phyloP scores from a whole-genome alignment of 352 stramenopile species.

The Pythium angustatum region DNA sequence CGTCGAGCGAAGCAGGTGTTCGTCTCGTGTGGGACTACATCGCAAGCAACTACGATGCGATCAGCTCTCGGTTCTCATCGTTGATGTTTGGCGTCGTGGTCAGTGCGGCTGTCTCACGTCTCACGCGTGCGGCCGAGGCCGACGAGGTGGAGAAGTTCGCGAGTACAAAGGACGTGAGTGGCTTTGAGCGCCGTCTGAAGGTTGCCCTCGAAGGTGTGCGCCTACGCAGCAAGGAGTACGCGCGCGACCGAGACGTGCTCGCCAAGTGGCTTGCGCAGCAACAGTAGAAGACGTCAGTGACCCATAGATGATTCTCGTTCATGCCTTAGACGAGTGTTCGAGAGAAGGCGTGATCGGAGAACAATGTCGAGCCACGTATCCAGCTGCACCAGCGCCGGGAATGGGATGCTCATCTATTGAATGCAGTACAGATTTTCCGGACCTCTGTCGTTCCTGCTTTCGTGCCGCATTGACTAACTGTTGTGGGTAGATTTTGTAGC shows the following conservation, averaged over 20 bases:
- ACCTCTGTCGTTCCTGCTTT: too few species aligned
- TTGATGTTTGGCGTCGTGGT: slow-evolving; percentile 54
- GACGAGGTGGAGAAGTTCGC: slow-evolving; percentile 61
- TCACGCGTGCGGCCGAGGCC: slow-evolving; percentile 51
- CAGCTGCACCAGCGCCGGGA: too few species aligned
- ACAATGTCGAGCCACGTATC: too few species aligned
- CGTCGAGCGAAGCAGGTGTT: slow-evolving; percentile 42
- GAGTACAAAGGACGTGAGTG: slow-evolving; percentile 51
- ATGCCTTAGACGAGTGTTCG: neutral
- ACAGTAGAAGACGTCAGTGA: neutral
- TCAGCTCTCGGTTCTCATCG: slow-evolving; percentile 60
- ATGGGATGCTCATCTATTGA: too few species aligned
- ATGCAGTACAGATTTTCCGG: too few species aligned
- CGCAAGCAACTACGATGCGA: slow-evolving; percentile 58
- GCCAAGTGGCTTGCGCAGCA: slow-evolving; percentile 49
- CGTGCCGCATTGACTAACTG: neutral
- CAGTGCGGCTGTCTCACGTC: slow-evolving; percentile 38
- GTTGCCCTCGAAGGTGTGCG: slow-evolving; percentile 59
- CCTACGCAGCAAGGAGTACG: slow-evolving; percentile 49
- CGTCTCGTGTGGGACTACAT: slow-evolving; percentile 71
- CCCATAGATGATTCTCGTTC: neutral
- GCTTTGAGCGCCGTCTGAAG: slow-evolving; percentile 56
- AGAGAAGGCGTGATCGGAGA: too few species aligned
- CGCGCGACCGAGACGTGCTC: slow-evolving; percentile 53
- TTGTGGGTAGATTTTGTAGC: neutral